Evolutionary conservation across 179 eudicot genomes (phyloP), one percentile per base, ranked within the genome.

Genomic region (Actinidia arguta): DNA sequence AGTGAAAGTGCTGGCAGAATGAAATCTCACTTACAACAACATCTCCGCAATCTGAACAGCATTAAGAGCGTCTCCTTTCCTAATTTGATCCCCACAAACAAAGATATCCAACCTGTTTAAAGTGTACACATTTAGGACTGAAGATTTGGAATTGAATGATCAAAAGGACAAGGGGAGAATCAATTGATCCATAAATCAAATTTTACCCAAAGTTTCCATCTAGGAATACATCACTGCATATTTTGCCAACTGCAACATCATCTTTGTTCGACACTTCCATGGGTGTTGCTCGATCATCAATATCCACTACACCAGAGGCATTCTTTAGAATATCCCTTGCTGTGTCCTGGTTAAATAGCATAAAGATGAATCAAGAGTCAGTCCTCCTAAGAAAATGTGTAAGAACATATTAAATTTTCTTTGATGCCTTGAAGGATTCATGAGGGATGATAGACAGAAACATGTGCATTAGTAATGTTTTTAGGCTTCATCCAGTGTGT

Each of bases 81-180:
- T 93, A 83, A 96, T 95, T 89, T 96, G 99, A 90, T 96, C 99
- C 73, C 98, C 98, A 82, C 99, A 96, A 56, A 93, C 96, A 88
- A 96, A 95, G 47, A 95, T 90, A 82, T 93, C 99, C 93, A 95
- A 85, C 88, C 98, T 95, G 90, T 69, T 64, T 52, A 39, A 56
- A 72, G 68, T 27, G 3, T 55, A 8, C 5, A 8, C 80, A 13
- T 58, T 83, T 39, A 81, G 64, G 54, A 70, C 47, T 22, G 4
- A 73, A 75, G 52, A 75, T 59, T 77, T 51, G 25, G n/a, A 22
- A 31, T 55, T 50, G 20, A 73, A 27, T 5, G 18, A 77, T 24
- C 3, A 47, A 6, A 55, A 52, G 39, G n/a, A 6, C 46, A 20
- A 11, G 4, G 52, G 12, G 46, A 62, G 54, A 54, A 73, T 13